Conservation (phyloP, 2,329 filamentous ascomycete species). For the Dactylellina parvicollis region DNA sequence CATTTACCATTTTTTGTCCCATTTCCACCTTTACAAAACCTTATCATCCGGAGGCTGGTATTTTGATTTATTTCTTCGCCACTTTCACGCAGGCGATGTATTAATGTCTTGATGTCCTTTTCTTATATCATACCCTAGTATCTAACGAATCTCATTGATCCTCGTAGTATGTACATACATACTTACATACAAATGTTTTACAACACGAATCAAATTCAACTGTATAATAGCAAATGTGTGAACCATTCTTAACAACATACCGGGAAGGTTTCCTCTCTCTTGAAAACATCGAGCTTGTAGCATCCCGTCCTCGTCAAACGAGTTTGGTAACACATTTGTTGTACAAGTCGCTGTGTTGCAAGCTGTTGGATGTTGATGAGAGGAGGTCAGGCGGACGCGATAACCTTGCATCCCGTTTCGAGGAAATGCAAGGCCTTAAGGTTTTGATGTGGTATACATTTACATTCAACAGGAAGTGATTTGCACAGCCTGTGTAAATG, state of each 20-base stretch:
- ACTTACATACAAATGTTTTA: conserved; percentile 18
- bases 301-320: not conserved
- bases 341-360: conserved; percentile 38
- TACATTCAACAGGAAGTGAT: conserved; percentile 15
- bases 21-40: not conserved
- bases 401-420: not conserved
- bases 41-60: not conserved
- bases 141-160: conserved; percentile 26
- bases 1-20: conserved; percentile 4
- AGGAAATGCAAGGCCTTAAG: not conserved
- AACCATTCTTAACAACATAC: too few relatives aligned
- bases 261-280: too few relatives aligned
- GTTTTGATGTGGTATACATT: not conserved
- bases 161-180: not conserved
- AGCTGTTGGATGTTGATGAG: conserved; percentile 39
- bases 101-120: not conserved
- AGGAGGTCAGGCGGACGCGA: not conserved
- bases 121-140: not conserved
- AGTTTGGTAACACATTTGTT: conserved; percentile 6
- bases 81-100: not conserved
- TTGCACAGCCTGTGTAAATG: conserved; percentile 12
- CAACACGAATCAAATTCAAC: not conserved
- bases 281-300: not conserved
- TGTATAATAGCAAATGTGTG: not conserved
- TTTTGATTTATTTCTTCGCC: not conserved